Base-by-base conservation (phyloP, 2,329 filamentous ascomycete genomes). In the Aspergillus vadensis region DNA sequence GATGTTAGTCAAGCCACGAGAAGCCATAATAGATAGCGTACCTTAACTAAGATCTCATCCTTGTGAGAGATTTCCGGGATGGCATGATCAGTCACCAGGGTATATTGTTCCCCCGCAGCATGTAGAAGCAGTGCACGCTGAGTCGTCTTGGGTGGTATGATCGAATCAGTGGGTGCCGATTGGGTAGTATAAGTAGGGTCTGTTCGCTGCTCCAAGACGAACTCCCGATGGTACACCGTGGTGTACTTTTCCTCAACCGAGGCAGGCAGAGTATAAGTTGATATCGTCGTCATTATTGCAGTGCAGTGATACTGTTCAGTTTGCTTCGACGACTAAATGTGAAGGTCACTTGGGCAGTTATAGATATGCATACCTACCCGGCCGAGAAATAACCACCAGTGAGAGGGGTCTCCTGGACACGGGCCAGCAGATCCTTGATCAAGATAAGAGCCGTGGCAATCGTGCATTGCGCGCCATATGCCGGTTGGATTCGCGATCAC, bases 11-110 rank as follows among this genome's bases (percentile, higher is more conserved):
- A n/a, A 27, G 6, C 0, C 5, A 2, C 0, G 25, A 7, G 12
- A 44, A 23, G 10, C 4, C 5, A 30, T 9, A 3, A 30, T 30
- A 12, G n/a, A n/a, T n/a, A n/a, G n/a, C n/a, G 14, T 67, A 76
- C 83, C 69, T 83, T 84, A n/a, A 91, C 82, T 5, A 91, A 76
- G 5, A 91, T 74, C 67, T 91, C 86, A 47, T 77, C 76, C 54
- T 79, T 73, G 30, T 77, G 69, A 17, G 74, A 56, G n/a, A 80
- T 65, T 1, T 68, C 72, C 12, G 85, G 85, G 5, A 86, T 72
- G 2, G 74, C 70, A 67, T 85, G 78, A 5, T 79, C 74, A 2
- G 68, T 63, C 0, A 79, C 76, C 43, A 84, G 66, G 19, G 77
- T 69, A 62, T 87, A 87, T 54, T 78, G 79, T 63, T 85, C 79